A percentile compares a stretch with the other conserved stretches of the same genome.
Evolutionary conservation across 2,329 filamentous ascomycete genomes (phyloP).

Genomic region (Venturia aucupariae): DNA sequence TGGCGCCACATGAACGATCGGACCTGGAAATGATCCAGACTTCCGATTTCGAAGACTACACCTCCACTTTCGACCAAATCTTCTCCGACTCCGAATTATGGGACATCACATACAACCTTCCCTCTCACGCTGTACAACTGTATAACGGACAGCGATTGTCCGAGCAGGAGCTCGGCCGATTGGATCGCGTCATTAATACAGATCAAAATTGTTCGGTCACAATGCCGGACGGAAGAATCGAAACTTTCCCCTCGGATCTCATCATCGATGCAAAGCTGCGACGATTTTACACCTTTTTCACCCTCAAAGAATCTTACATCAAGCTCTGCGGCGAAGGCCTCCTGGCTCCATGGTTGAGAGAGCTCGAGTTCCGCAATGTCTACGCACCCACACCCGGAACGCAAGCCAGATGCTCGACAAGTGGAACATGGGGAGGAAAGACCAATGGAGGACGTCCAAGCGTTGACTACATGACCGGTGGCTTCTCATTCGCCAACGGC

Average conservation of each 20-base stretch:
- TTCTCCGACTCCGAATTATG: conserved; percentile 53
- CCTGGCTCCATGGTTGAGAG: conserved; percentile 60
- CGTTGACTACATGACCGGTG: conserved; percentile 2
- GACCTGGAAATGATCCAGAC: conserved; percentile 50
- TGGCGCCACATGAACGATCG: conserved; percentile 62
- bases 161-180: conserved; percentile 32
- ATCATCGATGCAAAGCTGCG: conserved; percentile 55
- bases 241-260: conserved; percentile 33
- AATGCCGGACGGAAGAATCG: conserved; percentile 26
- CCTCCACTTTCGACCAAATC: conserved; percentile 64
- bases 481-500: conserved; percentile 20
- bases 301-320: conserved; percentile 70
- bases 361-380: conserved; percentile 60
- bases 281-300: conserved; percentile 70
- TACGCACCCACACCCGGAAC: conserved; percentile 42
- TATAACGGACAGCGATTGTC: conserved; percentile 35
- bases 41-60: conserved; percentile 56
- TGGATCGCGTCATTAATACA: conserved; percentile 33
- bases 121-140: conserved; percentile 33
- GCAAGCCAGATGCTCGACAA: conserved; percentile 33
- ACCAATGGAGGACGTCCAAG: conserved; percentile 18
- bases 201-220: conserved; percentile 31
- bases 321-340: conserved; percentile 76
- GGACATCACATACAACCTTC: conserved; percentile 48
- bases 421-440: conserved; percentile 38